A percentile compares a stretch with the other conserved stretches of the same genome.
These are phyloP conservation scores for Hirsutella minnesotensis DNA, from an alignment of 2,329 filamentous ascomycete genomes.

Conservation along the genomic window DNA sequence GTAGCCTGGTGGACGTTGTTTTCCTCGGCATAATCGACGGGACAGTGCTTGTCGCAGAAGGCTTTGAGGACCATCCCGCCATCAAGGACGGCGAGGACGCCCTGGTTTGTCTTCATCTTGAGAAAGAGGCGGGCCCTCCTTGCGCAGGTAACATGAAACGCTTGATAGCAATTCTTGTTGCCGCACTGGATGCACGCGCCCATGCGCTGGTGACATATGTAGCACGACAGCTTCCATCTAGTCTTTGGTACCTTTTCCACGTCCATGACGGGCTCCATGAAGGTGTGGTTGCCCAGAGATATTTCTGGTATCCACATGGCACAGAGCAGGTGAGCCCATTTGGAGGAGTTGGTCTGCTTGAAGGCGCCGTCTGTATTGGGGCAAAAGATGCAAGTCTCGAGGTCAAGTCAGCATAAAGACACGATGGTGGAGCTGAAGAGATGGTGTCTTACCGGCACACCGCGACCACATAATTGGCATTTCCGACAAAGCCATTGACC, in stretches of 20 bases:
- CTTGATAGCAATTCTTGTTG: conserved; percentile 93
- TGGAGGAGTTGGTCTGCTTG: conserved; percentile 92
- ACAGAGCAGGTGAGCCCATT: conserved; percentile 94
- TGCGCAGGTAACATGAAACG: conserved; percentile 95
- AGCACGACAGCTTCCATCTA: conserved; percentile 87
- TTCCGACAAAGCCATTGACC: conserved; percentile 97
- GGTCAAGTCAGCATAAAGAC: conserved; percentile 8
- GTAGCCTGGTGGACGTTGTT: conserved; percentile 74
- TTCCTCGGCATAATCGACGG: conserved; percentile 76
- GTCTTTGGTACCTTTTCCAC: conserved; percentile 94
- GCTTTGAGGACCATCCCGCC: conserved; percentile 81
- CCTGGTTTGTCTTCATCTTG: conserved; percentile 91
- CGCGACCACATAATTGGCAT: conserved; percentile 88
- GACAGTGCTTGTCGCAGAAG: conserved; percentile 92
- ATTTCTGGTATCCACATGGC: conserved; percentile 99
- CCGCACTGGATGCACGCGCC: conserved; percentile 96
- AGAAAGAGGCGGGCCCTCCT: conserved; percentile 77
- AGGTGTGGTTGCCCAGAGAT: conserved; percentile 85
- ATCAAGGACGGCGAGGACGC: conserved; percentile 62
- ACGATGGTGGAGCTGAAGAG: no score
- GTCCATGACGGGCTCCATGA: conserved; percentile 97
- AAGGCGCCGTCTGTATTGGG: conserved; percentile 96
- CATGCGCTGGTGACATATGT: conserved; percentile 96
- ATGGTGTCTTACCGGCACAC: conserved; percentile 57
- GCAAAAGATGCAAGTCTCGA: conserved; percentile 88